A percentile compares a stretch with the other conserved stretches of the same genome.
Evolutionary conservation across 257 asterid species (phyloP).

Genomic region (Ilex asprella): DNA sequence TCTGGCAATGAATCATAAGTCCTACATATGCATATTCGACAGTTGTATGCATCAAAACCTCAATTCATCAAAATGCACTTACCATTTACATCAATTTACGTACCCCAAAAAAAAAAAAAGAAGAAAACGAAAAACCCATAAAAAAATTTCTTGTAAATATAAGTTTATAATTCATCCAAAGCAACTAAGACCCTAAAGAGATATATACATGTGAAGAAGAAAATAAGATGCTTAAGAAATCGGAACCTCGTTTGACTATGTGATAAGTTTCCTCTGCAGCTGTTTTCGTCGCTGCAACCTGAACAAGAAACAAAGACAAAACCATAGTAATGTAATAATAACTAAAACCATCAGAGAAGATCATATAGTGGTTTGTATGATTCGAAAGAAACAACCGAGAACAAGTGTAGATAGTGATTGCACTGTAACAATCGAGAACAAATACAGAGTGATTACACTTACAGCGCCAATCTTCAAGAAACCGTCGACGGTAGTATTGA

Average conservation of each 20-base stretch:
- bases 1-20: too few species aligned
- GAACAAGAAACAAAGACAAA: conserved; percentile 3
- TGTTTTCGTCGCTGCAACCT: conserved; percentile 70
- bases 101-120: background rate
- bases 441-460: conserved; percentile 3
- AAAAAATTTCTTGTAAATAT: background rate
- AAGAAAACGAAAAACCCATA: background rate
- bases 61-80: background rate
- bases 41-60: too few species aligned
- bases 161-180: background rate
- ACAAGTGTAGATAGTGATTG: background rate
- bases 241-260: conserved; percentile 46
- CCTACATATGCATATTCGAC: too few species aligned
- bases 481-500: conserved; percentile 63
- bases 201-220: background rate
- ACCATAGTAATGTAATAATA: background rate
- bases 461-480: conserved; percentile 77
- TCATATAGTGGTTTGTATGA: background rate
- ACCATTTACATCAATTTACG: background rate
- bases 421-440: background rate
- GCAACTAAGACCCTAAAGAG: background rate
- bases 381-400: background rate
- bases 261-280: conserved; percentile 68
- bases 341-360: background rate
- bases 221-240: background rate